A percentile compares a stretch with the other conserved stretches of the same genome.
These are phyloP conservation scores for Phytophthora tubulina DNA, from an alignment of 352 stramenopile genomes.

Conservation along the genomic window DNA sequence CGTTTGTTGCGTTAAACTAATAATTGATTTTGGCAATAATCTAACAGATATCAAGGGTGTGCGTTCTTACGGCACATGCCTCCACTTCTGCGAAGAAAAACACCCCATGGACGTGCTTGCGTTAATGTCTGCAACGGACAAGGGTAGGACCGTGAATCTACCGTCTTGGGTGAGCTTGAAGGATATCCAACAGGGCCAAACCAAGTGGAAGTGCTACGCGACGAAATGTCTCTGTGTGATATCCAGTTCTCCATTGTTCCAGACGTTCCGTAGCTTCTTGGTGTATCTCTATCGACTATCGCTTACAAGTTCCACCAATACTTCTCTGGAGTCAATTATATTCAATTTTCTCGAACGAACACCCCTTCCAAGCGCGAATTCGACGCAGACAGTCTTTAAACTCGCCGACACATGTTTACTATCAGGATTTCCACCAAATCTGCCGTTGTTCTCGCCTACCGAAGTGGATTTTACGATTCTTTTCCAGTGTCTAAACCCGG, in stretches of 20 bases:
- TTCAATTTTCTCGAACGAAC: conserved; percentile 67
- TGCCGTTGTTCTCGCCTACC: conserved; percentile 51
- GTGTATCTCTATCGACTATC: conserved; percentile 61
- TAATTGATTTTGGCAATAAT: background rate
- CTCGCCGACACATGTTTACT: conserved; percentile 55
- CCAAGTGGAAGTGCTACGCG: conserved; percentile 62
- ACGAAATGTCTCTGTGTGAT: conserved; percentile 76
- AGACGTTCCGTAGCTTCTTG: conserved; percentile 60
- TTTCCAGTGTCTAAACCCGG: conserved; percentile 71
- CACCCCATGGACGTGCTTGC: conserved; percentile 69
- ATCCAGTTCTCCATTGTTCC: conserved; percentile 64
- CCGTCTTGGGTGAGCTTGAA: conserved; percentile 76
- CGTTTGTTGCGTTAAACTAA: background rate
- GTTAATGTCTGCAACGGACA: conserved; percentile 59
- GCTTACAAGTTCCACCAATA: conserved; percentile 28
- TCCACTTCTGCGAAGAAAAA: conserved; percentile 76
- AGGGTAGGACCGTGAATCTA: conserved; percentile 53
- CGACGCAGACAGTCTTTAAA: conserved; percentile 49
- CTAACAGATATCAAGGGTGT: conserved; percentile 64
- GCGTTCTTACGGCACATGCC: conserved; percentile 62
- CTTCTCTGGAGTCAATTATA: conserved; percentile 58
- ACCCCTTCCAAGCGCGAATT: conserved; percentile 42
- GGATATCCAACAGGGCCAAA: conserved; percentile 72
- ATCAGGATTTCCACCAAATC: conserved; percentile 31
- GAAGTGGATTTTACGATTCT: conserved; percentile 80